These are phyloP conservation scores for Microdochium nivale DNA, from an alignment of 2,329 filamentous ascomycete species.

Conservation along the genomic window DNA sequence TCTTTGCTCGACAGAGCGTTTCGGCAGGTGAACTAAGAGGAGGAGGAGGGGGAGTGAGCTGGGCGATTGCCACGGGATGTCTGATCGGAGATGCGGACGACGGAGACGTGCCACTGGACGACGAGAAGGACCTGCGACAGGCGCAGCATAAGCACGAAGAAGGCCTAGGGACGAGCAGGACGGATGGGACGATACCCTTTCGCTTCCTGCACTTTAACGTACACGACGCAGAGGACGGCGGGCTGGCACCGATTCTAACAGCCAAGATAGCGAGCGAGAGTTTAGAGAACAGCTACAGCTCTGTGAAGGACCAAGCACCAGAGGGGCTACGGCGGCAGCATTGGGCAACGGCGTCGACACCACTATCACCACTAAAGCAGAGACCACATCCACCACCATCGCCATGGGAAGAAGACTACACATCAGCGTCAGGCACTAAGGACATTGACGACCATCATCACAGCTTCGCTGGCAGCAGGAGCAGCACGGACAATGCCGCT, in stretches of 20 bases:
- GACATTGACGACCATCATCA: background rate
- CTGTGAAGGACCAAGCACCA: background rate
- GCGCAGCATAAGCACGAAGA: too few relatives aligned
- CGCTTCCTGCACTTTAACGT: background rate
- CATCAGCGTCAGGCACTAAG: background rate
- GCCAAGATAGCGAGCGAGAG: background rate
- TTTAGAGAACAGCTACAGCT: background rate
- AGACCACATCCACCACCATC: background rate
- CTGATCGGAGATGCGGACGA: conserved; percentile 10
- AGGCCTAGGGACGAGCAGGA: too few relatives aligned
- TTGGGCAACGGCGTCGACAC: background rate
- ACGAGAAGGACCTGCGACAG: background rate
- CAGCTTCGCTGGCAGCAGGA: background rate
- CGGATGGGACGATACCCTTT: background rate
- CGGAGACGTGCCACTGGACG: background rate
- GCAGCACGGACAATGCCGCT: too few relatives aligned
- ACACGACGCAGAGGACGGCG: background rate
- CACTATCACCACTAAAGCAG: background rate
- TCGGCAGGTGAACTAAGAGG: too few relatives aligned
- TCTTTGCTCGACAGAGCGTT: conserved; percentile 18
- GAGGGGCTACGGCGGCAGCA: background rate
- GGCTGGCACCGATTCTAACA: conserved; percentile 14
- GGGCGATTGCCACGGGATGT: conserved; percentile 29
- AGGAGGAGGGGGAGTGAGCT: conserved; percentile 7
- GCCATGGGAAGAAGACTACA: background rate